A percentile compares a stretch with the other conserved stretches of the same genome.
Conservation (phyloP, 345 rosid genomes). For the Populus ilicifolia region DNA sequence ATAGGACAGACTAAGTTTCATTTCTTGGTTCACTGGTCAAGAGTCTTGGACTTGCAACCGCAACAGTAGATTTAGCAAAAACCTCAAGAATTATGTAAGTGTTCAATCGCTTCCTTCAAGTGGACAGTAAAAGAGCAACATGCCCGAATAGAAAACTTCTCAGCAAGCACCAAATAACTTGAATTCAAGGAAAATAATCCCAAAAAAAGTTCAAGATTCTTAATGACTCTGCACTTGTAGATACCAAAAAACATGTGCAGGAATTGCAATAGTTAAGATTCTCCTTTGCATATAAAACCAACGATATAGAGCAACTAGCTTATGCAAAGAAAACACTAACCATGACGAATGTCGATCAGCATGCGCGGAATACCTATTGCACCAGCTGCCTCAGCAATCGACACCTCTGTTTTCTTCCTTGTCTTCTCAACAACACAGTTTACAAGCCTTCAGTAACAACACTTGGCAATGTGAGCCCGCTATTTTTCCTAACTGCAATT, state of each 20-base stretch:
- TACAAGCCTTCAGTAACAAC: conserved; percentile 62
- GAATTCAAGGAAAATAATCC: neutral
- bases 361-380: conserved; percentile 77
- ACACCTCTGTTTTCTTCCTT: conserved; percentile 54
- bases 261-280: neutral
- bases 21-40: too few species aligned
- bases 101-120: too few species aligned
- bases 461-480: neutral
- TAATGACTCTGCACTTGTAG: neutral
- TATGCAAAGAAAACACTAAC: conserved; percentile 35
- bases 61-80: too few species aligned
- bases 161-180: neutral
- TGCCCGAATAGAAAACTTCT: too few species aligned
- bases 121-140: too few species aligned
- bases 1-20: too few species aligned
- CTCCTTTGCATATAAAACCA: neutral
- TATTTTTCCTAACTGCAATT: neutral
- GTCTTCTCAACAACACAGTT: conserved; percentile 87
- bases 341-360: conserved; percentile 90
- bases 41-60: too few species aligned
- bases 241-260: neutral
- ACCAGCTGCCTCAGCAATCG: conserved; percentile 87
- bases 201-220: neutral
- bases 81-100: too few species aligned
- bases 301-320: neutral